Evolutionary conservation across 305 asterid species (phyloP), one percentile per base, ranked within the genome.

Genomic region (Rubia tinctorum): DNA sequence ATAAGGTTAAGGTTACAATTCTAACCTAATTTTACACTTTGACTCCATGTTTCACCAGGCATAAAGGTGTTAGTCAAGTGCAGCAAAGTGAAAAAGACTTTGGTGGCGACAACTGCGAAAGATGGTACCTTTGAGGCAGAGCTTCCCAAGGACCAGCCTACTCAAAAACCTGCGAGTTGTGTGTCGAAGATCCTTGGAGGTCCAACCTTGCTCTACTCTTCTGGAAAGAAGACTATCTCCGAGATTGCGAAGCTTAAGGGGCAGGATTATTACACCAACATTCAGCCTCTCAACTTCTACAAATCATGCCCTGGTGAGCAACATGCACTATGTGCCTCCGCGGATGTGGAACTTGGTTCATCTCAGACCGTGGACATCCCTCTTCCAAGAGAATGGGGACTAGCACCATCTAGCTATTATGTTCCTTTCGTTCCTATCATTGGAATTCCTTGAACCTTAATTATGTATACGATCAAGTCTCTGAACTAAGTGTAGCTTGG

Each of bases 331-430:
- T 85, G 94, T 69, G 86, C 72, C 69, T 58, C 76, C 59, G 81
- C 68, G 25, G 78, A 77, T 20, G 73, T 73, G 37, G 83, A 80
- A 44, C 84, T 88, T 81, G 96, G 80, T 74, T 89, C 97, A 47
- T 85, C 93, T 80, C 87, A 94, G 85, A 91, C 97, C 27, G 73
- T 91, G 75, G 89, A 91, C 81, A 18, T 91, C 58, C 97, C 98
- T 68, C 23, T 91, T 77, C 99, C 97, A 56, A 86, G 85, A 45
- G 97, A 91, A 55, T 88, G 90, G 90, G 98, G 99, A 71, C 78
- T 94, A 1, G 90, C 97, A 63, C 97, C 99, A 27, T 75, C 89
- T 49, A 89, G 95, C 80, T 90, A 85, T 73, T 91, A 91, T 74
- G 0, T 88, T 67, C 97, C 99, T 0, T 86, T 86, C 44, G 6